Evolutionary conservation across 768 basidiomycete species (phyloP).

Genomic region (Suillus subaureus): DNA sequence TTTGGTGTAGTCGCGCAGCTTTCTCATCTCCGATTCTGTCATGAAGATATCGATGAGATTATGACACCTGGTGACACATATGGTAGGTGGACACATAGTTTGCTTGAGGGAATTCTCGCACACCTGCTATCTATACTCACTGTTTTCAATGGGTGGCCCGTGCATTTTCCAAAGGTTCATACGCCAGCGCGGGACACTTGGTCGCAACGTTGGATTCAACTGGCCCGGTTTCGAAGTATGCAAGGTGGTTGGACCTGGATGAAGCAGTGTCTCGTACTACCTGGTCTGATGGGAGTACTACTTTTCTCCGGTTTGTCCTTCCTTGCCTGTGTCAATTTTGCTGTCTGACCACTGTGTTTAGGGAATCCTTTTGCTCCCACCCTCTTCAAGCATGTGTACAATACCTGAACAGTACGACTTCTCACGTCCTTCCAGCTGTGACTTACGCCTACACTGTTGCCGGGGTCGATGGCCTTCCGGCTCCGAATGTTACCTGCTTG

Average conservation of each 20-base stretch:
- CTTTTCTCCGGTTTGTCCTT: conserved; percentile 50
- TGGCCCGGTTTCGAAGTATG: conserved; percentile 44
- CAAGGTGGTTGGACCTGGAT: conserved; percentile 73
- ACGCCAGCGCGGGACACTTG: conserved; percentile 64
- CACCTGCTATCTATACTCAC: not conserved
- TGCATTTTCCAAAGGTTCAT: conserved; percentile 55
- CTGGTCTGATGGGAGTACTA: conserved; percentile 56
- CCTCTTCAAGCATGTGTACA: conserved; percentile 64
- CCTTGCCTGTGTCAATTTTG: not conserved
- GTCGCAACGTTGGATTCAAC: conserved; percentile 49
- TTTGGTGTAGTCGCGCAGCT: conserved; percentile 1
- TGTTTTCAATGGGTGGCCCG: conserved; percentile 9
- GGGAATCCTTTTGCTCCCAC: conserved; percentile 68
- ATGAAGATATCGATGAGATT: conserved; percentile 55
- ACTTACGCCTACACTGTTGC: conserved; percentile 50
- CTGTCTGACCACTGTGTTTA: conserved; percentile 20
- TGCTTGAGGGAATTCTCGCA: conserved; percentile 1
- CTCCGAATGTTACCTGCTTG: conserved; percentile 63
- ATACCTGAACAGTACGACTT: conserved; percentile 44
- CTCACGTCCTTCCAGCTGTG: conserved; percentile 39
- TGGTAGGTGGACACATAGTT: conserved; percentile 39
- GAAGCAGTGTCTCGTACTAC: conserved; percentile 55
- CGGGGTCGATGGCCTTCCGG: conserved; percentile 49
- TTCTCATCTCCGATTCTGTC: not conserved
- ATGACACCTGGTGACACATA: conserved; percentile 60